phyloP scores from a whole-genome alignment of 2,329 filamentous ascomycete species.

The Geosmithia putterillii region DNA sequence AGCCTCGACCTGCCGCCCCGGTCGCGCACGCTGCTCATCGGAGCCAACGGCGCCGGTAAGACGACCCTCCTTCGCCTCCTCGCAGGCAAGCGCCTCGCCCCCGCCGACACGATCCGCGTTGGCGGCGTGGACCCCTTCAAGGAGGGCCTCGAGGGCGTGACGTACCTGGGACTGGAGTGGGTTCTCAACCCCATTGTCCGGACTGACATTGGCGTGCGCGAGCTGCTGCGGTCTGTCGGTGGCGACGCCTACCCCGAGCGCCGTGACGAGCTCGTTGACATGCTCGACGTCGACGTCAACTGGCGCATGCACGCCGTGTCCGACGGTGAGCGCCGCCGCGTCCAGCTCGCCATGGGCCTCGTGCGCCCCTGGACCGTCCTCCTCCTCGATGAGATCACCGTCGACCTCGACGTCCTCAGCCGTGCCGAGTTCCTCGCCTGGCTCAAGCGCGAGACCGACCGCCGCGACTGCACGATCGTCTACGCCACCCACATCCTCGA shows the following conservation, averaged over 20 bases:
- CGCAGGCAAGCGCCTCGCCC: conserved; percentile 87
- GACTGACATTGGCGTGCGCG: conserved; percentile 83
- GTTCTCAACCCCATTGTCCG: conserved; percentile 94
- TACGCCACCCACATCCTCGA: conserved; percentile 97
- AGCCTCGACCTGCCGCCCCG: conserved; percentile 65
- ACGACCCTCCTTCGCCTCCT: conserved; percentile 91
- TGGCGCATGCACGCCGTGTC: conserved; percentile 97
- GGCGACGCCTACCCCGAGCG: conserved; percentile 73
- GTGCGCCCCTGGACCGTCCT: conserved; percentile 84
- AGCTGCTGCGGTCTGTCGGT: conserved; percentile 75
- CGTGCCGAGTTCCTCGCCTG: conserved; percentile 77
- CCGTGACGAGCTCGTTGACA: conserved; percentile 72
- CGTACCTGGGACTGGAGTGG: conserved; percentile 96
- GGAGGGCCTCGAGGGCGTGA: conserved; percentile 80
- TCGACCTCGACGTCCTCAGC: conserved; percentile 82
- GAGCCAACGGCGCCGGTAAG: conserved; percentile 94
- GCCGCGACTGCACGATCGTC: conserved; percentile 75
- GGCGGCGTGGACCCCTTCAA: conserved; percentile 86
- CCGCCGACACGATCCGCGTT: conserved; percentile 60
- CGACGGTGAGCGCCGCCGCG: conserved; percentile 81
- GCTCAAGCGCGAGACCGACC: conserved; percentile 77
- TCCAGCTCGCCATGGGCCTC: conserved; percentile 93
- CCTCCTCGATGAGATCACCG: conserved; percentile 90
- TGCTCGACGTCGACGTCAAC: conserved; percentile 80
- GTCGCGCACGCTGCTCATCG: conserved; percentile 82